Evolutionary conservation across 441 rosid genomes (phyloP).

Genomic region (Arabidopsis hybrid): DNA sequence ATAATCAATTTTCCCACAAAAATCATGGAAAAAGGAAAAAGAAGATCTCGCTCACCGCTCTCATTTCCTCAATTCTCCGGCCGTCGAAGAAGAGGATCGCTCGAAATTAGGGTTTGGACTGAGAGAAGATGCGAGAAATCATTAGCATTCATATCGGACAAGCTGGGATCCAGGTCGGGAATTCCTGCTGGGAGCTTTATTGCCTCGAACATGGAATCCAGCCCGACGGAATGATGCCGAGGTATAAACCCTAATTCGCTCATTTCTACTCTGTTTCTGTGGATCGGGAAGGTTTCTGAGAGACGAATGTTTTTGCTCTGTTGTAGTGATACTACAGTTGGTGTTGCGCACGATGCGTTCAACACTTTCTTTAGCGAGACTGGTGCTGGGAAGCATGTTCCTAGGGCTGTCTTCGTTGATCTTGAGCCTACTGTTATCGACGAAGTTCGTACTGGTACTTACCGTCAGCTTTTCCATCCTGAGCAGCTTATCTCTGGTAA

Average conservation of each 20-base stretch:
- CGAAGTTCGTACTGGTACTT: conserved; percentile 81
- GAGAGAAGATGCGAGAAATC: conserved; percentile 69
- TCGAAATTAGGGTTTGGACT: not conserved
- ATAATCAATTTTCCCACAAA: conserved; percentile 20
- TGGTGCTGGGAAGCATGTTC: conserved; percentile 90
- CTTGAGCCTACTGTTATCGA: conserved; percentile 93
- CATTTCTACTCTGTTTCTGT: not conserved
- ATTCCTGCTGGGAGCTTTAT: conserved; percentile 91
- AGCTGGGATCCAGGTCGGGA: conserved; percentile 89
- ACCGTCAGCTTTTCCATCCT: conserved; percentile 89
- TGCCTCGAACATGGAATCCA: conserved; percentile 84
- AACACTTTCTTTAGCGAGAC: conserved; percentile 97
- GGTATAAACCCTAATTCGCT: conserved; percentile 41
- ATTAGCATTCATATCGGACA: conserved; percentile 88
- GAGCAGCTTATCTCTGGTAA: conserved; percentile 96
- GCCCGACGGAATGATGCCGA: conserved; percentile 85
- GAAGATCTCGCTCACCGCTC: conserved; percentile 32
- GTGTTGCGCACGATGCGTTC: conserved; percentile 81
- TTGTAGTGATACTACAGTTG: conserved; percentile 73
- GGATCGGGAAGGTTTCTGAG: not conserved
- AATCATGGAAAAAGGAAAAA: not conserved
- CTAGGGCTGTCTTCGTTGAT: conserved; percentile 91
- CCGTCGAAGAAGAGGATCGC: not conserved
- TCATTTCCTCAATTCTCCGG: conserved; percentile 5
- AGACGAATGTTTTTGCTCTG: not conserved